Base-by-base conservation (phyloP, 169 alveolate genomes). In the Theileria sp. region DNA sequence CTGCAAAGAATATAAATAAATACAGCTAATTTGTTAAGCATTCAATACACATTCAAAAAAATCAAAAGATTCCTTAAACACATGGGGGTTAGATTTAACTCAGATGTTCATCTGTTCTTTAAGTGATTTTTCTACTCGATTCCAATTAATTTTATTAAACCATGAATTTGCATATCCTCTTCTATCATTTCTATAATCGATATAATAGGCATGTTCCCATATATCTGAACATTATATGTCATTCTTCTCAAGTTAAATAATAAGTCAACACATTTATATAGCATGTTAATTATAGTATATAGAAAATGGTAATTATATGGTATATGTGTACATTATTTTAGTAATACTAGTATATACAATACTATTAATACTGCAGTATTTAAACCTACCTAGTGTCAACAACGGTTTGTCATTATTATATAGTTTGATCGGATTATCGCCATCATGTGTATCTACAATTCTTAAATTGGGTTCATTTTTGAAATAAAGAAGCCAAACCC, bases 121-220 rank as follows among this genome's bases (percentile, higher is more conserved):
- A 25, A 69, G 30, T 25, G 76, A 17, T 21, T 65, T 36, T 62
- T 81, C 88, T 23, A 56, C 86, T 34, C 80, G 32, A 34, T 74
- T 67, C 88, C 88, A 81, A 74, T 81, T 74, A 34, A 81, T 38
- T 44, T 13, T 26, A n/a, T 81, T 44, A 49, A 81, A 65, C 88
- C 88, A 81, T 51, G 84, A 88, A 51, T 80, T 68, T 64, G 77
- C 72, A 76, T 88, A 88, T 51, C 79, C 79, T 71, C 86, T 93
- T 87, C 96, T 93, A 56, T 92, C 95, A 79, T 95, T 92, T 75
- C 94, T 86, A 87, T 95, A 95, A 82, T 97, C 97, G 26, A 95
- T 87, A 88, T 96, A 96, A 81, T 94, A 97, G 15, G 99, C 98
- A 75, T 97, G 98, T 77, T 96, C 99, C 99, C 99, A 97, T 25